These are phyloP conservation scores for Coniochaeta sp. DNA, from an alignment of 2,329 filamentous ascomycete genomes.

Conservation along the genomic window DNA sequence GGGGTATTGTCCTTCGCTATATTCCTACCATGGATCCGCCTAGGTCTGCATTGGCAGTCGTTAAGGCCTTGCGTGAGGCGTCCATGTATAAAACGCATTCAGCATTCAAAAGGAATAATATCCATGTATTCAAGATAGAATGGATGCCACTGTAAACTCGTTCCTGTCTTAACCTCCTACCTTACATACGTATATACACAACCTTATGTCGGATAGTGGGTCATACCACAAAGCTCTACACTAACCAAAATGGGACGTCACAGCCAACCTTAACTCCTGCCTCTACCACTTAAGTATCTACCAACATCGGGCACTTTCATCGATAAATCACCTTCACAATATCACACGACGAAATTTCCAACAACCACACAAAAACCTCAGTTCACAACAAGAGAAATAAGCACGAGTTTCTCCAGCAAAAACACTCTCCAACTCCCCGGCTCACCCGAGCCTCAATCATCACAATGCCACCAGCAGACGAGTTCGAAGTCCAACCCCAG, in stretches of 20 bases:
- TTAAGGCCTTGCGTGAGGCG: too few relatives aligned
- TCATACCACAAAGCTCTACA: neutral
- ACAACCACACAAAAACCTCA: neutral
- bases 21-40: too few relatives aligned
- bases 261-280: neutral
- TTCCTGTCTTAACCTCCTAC: too few relatives aligned
- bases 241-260: neutral
- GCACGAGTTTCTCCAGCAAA: neutral
- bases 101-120: too few relatives aligned
- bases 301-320: neutral
- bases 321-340: neutral
- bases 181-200: too few relatives aligned
- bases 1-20: too few relatives aligned
- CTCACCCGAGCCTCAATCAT: slow-evolving; percentile 5
- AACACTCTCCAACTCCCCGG: neutral
- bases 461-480: slow-evolving; percentile 21
- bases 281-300: neutral
- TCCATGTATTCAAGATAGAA: too few relatives aligned
- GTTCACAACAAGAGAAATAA: neutral
- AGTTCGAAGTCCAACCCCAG: slow-evolving; percentile 26
- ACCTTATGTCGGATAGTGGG: neutral
- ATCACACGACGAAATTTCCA: neutral
- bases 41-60: too few relatives aligned
- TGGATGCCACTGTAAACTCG: too few relatives aligned
- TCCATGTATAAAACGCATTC: too few relatives aligned